Conservation (phyloP, 1,284 basidiomycete genomes). For the Tremellales sp. region DNA sequence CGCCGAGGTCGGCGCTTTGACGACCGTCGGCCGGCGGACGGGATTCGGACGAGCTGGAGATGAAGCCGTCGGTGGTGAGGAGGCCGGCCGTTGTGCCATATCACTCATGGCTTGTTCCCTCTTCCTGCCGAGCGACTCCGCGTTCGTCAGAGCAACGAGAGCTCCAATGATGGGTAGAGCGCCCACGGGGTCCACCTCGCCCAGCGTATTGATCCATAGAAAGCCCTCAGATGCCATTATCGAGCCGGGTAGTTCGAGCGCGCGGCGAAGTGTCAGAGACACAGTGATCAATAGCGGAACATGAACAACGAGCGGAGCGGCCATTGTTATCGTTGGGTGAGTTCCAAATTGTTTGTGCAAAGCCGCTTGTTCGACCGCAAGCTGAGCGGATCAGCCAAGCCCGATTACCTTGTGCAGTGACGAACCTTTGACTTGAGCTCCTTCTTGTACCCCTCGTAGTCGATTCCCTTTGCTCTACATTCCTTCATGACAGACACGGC, state of each 20-base stretch:
- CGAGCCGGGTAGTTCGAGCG: constrained; percentile 24
- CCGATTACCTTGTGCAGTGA: not conserved
- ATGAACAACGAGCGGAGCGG: constrained; percentile 43
- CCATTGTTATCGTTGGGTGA: constrained; percentile 40
- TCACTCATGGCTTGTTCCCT: constrained; percentile 3
- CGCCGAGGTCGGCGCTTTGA: not conserved
- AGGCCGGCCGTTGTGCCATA: not conserved
- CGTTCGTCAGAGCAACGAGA: constrained; percentile 41
- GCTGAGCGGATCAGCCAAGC: constrained; percentile 18
- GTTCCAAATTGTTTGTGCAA: constrained; percentile 42
- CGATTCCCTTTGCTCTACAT: constrained; percentile 38
- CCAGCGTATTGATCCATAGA: constrained; percentile 44
- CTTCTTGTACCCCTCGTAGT: constrained; percentile 48
- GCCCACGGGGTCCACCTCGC: constrained; percentile 37
- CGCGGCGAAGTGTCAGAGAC: constrained; percentile 44
- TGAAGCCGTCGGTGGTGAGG: not conserved
- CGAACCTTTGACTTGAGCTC: constrained; percentile 46
- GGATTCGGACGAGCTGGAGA: not conserved
- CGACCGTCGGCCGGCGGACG: not conserved
- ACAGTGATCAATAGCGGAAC: constrained; percentile 48
- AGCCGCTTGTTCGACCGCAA: constrained; percentile 32
- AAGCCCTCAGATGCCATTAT: constrained; percentile 35
- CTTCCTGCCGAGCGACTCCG: constrained; percentile 29
- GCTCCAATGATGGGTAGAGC: constrained; percentile 44
- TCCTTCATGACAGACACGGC: constrained; percentile 40